Evolutionary conservation across 2,329 filamentous ascomycete species (phyloP).

Genomic region (Aspergillus caelatus): DNA sequence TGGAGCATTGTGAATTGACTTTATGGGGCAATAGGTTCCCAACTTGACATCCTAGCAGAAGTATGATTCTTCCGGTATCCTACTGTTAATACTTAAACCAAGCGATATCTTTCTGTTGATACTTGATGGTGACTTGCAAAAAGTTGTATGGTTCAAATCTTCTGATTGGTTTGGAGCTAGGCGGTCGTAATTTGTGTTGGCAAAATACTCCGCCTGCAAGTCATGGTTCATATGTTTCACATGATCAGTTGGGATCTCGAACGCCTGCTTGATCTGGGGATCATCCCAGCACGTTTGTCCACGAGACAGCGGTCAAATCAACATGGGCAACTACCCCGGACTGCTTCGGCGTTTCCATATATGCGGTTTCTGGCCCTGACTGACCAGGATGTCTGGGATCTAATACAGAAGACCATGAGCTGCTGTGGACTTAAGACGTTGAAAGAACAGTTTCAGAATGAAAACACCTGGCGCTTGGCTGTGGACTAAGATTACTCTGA

Average conservation of each 20-base stretch:
- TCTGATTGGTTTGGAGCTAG: neutral
- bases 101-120: neutral
- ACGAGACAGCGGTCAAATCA: neutral
- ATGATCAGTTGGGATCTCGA: neutral
- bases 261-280: neutral
- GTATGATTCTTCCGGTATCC: neutral
- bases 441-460: neutral
- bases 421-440: neutral
- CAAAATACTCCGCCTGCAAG: slow-evolving; percentile 4
- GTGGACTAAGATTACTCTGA: neutral
- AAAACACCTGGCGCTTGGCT: neutral
- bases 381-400: neutral
- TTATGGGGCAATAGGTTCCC: neutral
- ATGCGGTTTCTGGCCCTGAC: neutral
- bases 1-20: slow-evolving; percentile 30
- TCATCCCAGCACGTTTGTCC: neutral
- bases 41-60: neutral
- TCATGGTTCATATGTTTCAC: neutral
- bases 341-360: neutral
- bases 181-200: neutral
- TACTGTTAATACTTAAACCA: neutral
- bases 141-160: neutral
- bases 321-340: neutral
- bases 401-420: neutral
- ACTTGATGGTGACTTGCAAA: neutral